These are phyloP conservation scores for Dictyostelium brefeldianum DNA, from an alignment of 78 protist genomes.

Conservation along the genomic window DNA sequence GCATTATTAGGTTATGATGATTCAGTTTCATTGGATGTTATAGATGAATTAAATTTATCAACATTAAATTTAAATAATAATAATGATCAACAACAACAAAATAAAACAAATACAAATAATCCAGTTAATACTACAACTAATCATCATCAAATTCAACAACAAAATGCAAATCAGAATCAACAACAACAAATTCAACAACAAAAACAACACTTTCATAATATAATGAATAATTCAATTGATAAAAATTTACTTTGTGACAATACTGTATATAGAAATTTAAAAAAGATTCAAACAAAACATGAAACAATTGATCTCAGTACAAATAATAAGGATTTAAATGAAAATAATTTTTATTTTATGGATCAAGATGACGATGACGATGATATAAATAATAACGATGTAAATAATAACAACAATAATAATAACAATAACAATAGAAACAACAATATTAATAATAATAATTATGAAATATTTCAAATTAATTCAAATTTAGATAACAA, in stretches of 20 bases:
- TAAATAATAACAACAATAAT: neutral
- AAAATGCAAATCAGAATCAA: neutral
- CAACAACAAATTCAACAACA: slow-evolving; percentile 11
- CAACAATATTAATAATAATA: neutral
- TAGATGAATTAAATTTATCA: slow-evolving; percentile 26
- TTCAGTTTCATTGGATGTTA: neutral
- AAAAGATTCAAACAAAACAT: slow-evolving; percentile 14
- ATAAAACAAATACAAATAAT: neutral
- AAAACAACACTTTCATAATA: neutral
- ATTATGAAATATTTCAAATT: neutral
- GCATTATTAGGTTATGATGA: slow-evolving; percentile 45
- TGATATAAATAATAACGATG: neutral
- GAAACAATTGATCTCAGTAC: slow-evolving; percentile 13
- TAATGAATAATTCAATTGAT: slow-evolving; percentile 17
- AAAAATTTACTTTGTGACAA: slow-evolving; percentile 11
- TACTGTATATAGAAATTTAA: slow-evolving; percentile 34
- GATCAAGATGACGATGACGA: neutral
- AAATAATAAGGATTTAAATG: slow-evolving; percentile 16
- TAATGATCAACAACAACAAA: neutral
- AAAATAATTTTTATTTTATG: slow-evolving; percentile 19
- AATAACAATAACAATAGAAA: neutral
- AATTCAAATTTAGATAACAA: slow-evolving; percentile 6
- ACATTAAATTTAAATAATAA: neutral
- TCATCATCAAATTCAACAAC: neutral
- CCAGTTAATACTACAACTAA: neutral